Evolutionary conservation across 1,284 basidiomycete species (phyloP).

Genomic region (Ustilago nuda): DNA sequence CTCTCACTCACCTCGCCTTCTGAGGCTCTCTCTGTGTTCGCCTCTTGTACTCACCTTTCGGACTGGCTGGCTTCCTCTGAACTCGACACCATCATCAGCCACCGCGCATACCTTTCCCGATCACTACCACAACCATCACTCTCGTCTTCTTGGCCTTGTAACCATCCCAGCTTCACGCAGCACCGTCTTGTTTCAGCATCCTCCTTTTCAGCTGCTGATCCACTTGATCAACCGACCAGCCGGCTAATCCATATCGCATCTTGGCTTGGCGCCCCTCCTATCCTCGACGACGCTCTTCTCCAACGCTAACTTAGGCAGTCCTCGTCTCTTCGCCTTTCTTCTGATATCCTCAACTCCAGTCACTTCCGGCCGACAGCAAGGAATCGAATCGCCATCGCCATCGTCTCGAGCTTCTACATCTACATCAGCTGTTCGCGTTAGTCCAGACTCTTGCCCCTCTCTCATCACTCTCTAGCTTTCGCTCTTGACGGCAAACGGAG

Average conservation of each 20-base stretch:
- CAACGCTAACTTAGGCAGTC: too few relatives aligned
- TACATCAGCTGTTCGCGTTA: too few relatives aligned
- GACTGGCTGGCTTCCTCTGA: neutral
- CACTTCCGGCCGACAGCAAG: too few relatives aligned
- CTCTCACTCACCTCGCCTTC: neutral
- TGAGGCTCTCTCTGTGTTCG: neutral
- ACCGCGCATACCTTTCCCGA: neutral
- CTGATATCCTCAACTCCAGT: too few relatives aligned
- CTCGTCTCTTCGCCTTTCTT: too few relatives aligned
- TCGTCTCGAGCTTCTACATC: too few relatives aligned
- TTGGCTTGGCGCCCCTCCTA: neutral
- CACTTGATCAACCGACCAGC: neutral
- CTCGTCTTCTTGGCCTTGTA: neutral
- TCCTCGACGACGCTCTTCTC: neutral
- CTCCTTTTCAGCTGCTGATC: neutral
- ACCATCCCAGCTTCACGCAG: neutral
- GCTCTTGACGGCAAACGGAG: too few relatives aligned
- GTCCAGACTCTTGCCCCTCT: too few relatives aligned
- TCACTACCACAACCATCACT: neutral
- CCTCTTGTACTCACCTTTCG: constrained; percentile 1
- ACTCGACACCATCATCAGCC: constrained; percentile 4
- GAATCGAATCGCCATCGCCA: too few relatives aligned
- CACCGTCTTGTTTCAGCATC: neutral
- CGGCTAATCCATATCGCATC: neutral
- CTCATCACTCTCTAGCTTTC: too few relatives aligned